Percentiles rank a stretch among this genome's conserved stretches.
Conservation (phyloP, 768 basidiomycete species). For the Podaxis rugospora region DNA sequence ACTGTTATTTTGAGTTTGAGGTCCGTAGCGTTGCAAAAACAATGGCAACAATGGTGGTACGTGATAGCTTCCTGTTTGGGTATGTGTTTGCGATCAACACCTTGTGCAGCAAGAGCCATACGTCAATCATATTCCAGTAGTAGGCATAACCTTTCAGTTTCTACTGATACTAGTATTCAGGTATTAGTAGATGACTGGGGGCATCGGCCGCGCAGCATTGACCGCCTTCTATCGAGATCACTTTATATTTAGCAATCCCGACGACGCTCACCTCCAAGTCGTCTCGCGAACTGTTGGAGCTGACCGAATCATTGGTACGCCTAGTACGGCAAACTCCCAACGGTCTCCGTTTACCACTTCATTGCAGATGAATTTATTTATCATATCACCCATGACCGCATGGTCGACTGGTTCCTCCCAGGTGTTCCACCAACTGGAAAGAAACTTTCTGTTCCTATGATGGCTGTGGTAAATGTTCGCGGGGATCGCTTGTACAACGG, state of each 20-base stretch:
- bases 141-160: slow-evolving; percentile 17
- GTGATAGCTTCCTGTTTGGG: slow-evolving; percentile 11
- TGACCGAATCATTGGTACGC: slow-evolving; percentile 45
- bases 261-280: slow-evolving; percentile 37
- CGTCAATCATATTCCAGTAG: slow-evolving; percentile 57
- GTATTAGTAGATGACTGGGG: slow-evolving; percentile 45
- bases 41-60: slow-evolving; percentile 54
- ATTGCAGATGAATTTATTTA: slow-evolving; percentile 47
- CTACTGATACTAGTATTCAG: background rate
- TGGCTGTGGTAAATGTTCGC: slow-evolving; percentile 50
- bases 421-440: slow-evolving; percentile 49
- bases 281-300: slow-evolving; percentile 49
- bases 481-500: slow-evolving; percentile 30
- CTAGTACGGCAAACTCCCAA: background rate
- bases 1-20: slow-evolving; percentile 51
- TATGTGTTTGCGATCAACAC: background rate
- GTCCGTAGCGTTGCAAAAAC: slow-evolving; percentile 45
- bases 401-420: slow-evolving; percentile 46
- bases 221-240: slow-evolving; percentile 53
- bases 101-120: slow-evolving; percentile 46
- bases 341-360: background rate
- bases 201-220: slow-evolving; percentile 44
- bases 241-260: slow-evolving; percentile 52
- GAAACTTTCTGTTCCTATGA: slow-evolving; percentile 45
- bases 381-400: slow-evolving; percentile 38